A percentile compares a stretch with the other conserved stretches of the same genome.
Conservation (phyloP, 2,329 filamentous ascomycete genomes). For the Diaporthe citri region DNA sequence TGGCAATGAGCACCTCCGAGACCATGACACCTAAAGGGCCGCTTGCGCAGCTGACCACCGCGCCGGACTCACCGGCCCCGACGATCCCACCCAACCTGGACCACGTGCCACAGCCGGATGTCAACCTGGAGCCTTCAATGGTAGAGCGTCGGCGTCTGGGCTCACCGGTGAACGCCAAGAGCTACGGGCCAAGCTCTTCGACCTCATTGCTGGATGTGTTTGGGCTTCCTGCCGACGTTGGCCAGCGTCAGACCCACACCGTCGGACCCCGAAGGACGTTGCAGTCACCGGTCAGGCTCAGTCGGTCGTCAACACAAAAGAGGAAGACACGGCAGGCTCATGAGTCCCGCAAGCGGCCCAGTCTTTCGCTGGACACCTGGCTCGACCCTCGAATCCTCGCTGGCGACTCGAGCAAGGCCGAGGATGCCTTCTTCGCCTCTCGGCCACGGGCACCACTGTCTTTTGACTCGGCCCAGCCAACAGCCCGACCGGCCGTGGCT, state of each 20-base stretch:
- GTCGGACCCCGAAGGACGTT: constrained; percentile 63
- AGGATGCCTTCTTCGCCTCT: constrained; percentile 34
- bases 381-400: constrained; percentile 55
- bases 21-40: constrained; percentile 74
- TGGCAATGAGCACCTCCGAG: constrained; percentile 73
- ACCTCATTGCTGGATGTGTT: constrained; percentile 58
- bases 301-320: constrained; percentile 67
- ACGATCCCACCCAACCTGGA: constrained; percentile 42
- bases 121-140: constrained; percentile 47
- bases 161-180: constrained; percentile 69
- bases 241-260: constrained; percentile 61
- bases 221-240: constrained; percentile 50
- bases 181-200: constrained; percentile 73
- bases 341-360: constrained; percentile 68
- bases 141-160: constrained; percentile 57
- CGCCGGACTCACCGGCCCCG: constrained; percentile 44
- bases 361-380: constrained; percentile 67
- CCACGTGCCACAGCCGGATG: constrained; percentile 17
- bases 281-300: constrained; percentile 67
- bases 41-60: constrained; percentile 70
- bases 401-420: constrained; percentile 42
- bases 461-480: constrained; percentile 27
- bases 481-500: constrained; percentile 44
- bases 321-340: constrained; percentile 63
- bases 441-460: constrained; percentile 32